Percentiles rank a stretch among this genome's conserved stretches.
These are phyloP conservation scores for Aureobasidium sp. DNA, from an alignment of 2,329 filamentous ascomycete genomes.

Conservation along the genomic window DNA sequence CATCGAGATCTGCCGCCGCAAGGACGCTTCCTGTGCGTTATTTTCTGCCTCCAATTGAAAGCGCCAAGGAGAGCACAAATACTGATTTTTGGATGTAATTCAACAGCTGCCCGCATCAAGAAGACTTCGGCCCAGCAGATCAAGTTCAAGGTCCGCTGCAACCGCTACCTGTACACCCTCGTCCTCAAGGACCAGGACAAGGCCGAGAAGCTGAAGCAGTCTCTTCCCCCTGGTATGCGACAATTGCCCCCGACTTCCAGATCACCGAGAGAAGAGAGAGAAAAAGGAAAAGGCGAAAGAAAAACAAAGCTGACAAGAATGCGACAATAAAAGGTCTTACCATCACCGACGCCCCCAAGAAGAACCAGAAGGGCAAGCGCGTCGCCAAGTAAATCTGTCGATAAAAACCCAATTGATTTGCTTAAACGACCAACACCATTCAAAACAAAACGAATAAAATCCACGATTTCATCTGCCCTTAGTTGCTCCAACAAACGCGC, in stretches of 20 bases:
- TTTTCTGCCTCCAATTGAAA: not conserved
- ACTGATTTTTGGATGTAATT: not conserved
- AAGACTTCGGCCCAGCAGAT: constrained; percentile 87
- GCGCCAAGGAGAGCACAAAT: not conserved
- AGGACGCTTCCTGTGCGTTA: constrained; percentile 98
- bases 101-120: constrained; percentile 54
- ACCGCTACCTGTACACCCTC: constrained; percentile 92
- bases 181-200: constrained; percentile 98
- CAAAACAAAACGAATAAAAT: constrained; percentile 7
- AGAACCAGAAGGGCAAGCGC: constrained; percentile 53
- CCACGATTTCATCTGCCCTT: constrained; percentile 1
- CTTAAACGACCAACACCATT: not conserved
- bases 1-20: constrained; percentile 99
- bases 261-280: not conserved
- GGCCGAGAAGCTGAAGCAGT: constrained; percentile 99
- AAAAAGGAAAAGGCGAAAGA: not conserved
- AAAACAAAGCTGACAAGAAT: not conserved
- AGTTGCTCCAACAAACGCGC: too few species aligned
- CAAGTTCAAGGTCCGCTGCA: constrained; percentile 99
- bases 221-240: constrained; percentile 83
- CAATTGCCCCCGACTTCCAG: not conserved
- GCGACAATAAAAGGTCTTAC: constrained; percentile 41
- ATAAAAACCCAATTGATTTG: not conserved
- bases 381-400: constrained; percentile 26
- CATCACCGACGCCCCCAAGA: constrained; percentile 56